These are phyloP conservation scores for Mycena indigotica DNA, from an alignment of 768 basidiomycete genomes.

Conservation along the genomic window DNA sequence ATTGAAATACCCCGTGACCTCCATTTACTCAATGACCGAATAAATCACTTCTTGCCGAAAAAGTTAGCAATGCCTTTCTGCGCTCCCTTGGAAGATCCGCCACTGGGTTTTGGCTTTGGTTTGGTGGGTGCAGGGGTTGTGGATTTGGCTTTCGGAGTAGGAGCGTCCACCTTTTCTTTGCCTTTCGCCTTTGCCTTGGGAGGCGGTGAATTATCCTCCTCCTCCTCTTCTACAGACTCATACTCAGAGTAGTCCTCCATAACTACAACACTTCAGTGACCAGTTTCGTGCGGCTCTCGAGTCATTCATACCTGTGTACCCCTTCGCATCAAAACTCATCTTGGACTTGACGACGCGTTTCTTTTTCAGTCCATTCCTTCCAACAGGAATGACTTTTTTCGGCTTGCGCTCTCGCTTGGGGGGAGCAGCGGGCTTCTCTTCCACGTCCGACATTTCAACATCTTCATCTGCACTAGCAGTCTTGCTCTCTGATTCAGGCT, in stretches of 20 bases:
- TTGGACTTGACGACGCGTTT: slow-evolving; percentile 62
- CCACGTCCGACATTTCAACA: slow-evolving; percentile 41
- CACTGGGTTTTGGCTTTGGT: slow-evolving; percentile 27
- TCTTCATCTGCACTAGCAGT: slow-evolving; percentile 21
- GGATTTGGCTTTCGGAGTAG: slow-evolving; percentile 18
- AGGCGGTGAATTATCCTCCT: slow-evolving; percentile 33
- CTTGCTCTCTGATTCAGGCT: slow-evolving; percentile 18
- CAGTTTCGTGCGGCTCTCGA: too few relatives aligned
- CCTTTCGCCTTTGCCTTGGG: slow-evolving; percentile 27
- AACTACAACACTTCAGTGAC: slow-evolving; percentile 51
- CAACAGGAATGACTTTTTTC: slow-evolving; percentile 72
- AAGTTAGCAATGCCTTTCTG: slow-evolving; percentile 39
- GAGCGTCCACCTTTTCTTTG: slow-evolving; percentile 23
- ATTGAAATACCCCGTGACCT: background rate
- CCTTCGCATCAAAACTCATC: slow-evolving; percentile 59
- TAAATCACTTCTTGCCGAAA: slow-evolving; percentile 33
- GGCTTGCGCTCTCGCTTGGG: slow-evolving; percentile 45
- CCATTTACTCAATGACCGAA: too few relatives aligned
- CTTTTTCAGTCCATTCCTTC: slow-evolving; percentile 78
- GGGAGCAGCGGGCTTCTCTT: slow-evolving; percentile 28
- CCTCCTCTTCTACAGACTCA: slow-evolving; percentile 73
- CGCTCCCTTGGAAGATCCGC: slow-evolving; percentile 23
- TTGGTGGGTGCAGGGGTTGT: background rate
- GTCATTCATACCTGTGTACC: slow-evolving; percentile 75
- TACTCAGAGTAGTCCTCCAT: slow-evolving; percentile 81